Evolutionary conservation across 2,329 filamentous ascomycete species (phyloP).

Genomic region (Boeremia exigua): DNA sequence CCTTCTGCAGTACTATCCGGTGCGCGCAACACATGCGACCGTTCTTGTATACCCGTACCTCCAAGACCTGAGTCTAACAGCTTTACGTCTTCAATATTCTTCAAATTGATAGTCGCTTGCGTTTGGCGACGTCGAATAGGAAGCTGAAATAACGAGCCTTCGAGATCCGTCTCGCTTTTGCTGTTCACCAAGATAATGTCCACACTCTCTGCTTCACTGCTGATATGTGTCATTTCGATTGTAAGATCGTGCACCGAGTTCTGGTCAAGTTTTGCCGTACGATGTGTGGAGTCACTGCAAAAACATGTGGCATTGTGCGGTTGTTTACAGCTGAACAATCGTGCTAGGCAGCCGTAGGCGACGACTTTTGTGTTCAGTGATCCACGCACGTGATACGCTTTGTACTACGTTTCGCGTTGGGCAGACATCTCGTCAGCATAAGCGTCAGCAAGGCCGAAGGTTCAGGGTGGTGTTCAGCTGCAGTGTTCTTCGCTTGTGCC

Average conservation of each 20-base stretch:
- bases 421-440: background rate
- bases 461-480: conserved; percentile 5
- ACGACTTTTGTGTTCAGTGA: background rate
- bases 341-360: background rate
- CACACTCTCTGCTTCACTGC: background rate
- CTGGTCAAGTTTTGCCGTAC: background rate
- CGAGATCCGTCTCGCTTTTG: background rate
- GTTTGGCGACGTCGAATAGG: background rate
- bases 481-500: background rate
- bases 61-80: background rate
- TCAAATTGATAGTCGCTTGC: background rate
- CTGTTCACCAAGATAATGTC: background rate
- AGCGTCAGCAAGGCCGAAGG: conserved; percentile 3
- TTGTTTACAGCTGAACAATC: background rate
- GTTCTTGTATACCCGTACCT: background rate
- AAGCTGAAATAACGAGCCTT: background rate
- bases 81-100: background rate
- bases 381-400: background rate
- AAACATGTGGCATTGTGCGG: background rate
- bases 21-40: background rate
- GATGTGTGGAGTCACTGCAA: background rate
- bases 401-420: background rate
- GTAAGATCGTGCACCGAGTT: background rate
- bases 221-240: background rate
- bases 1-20: no score